Base-by-base conservation (phyloP, 257 asterid species). In the Nicotiana tomentosiformis region DNA sequence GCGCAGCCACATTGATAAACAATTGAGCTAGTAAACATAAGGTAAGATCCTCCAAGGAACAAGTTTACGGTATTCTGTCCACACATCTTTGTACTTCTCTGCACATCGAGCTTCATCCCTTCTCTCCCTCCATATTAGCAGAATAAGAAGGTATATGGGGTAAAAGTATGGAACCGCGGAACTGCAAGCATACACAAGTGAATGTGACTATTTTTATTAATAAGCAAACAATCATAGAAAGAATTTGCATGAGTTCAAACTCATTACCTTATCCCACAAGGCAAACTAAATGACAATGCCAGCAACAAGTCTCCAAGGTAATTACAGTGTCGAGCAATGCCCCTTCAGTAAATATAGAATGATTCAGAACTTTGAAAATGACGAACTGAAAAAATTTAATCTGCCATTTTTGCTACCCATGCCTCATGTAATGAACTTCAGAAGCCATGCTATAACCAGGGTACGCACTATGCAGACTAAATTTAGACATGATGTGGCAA, bases 71-170 rank as follows among this genome's bases (percentile, higher is more conserved):
- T 96, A 96, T 84, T 94, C 97, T 66, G 87, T 90, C 98, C 99
- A 96, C 12, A 94, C 86, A 35, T 96, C 97, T 88, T 90, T 94
- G 87, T 96, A 93, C 93, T 94, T 96, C 84, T 96, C 85, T 3
- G 98, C 97, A 69, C 99, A 94, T 62, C 99, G 92, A 65, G 95
- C 93, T 90, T 96, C 99, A 35, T 94, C 99, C 87, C 99, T 89
- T 87, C 98, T 92, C 84, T 96, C 99, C 88, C 99, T 91, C 99
- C 99, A 96, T 85, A 94, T 86, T 10, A 96, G 92, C 58, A 96
- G 87, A 82, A 92, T 90, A 86, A 94, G 93, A 77, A 94, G 98
- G 92, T 96, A 96, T 46, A 91, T 86, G 12, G 99, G 99, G 85
- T 96, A 96, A 80, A 94, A 92, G 84, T 96, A 94, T 17, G 98